Base-by-base conservation (phyloP, 169 alveolate genomes). In the Babesia caballi region DNA sequence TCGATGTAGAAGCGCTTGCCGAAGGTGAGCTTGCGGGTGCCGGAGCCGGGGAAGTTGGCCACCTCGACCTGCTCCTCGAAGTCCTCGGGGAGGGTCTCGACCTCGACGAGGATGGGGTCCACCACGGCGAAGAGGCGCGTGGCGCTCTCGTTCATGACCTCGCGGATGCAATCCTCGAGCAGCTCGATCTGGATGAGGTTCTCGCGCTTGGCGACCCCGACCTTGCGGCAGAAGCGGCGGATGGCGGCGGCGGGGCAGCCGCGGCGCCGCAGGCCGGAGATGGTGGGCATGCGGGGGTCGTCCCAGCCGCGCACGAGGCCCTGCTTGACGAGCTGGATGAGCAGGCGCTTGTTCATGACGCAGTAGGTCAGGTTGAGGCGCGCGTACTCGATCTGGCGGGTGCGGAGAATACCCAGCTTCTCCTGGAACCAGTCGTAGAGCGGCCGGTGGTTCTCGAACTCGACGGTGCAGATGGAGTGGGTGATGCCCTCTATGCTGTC, bases 281-380 rank as follows among this genome's bases (percentile, higher is more conserved):
- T 87, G n/a, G 99, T 97, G 14, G 97, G 97, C 94, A 97, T 90
- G 54, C 99, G 89, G 11, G 99, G 99, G 82, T 97, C 99, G 71
- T 97, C 99, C 99, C 99, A 98, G 21, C 98, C 99, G 7, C 89
- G 81, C 23, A 97, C 99, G 32, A 85, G 42, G 42, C 92, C 93
- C 32, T 90, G 94, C 41, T 93, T 91, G 4, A 98, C 99, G 50
- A 98, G 75, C 30, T 95, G 89, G 21, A 95, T 85, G 33, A 98
- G 90, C 84, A 78, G 35, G 42, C 99, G 88, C 84, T 98, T 98
- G 68, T 98, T 92, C 73, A 97, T 93, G 21, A 98, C 97, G 61
- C 95, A 94, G 82, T 97, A 92, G 19, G 99, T 92, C 49, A 97
- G 92, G 82, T 98, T 97, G 33, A 98, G 92, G 46, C 99, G 89